Base-by-base conservation (phyloP, 306 rosid genomes). In the Gastrolobium bilobum region DNA sequence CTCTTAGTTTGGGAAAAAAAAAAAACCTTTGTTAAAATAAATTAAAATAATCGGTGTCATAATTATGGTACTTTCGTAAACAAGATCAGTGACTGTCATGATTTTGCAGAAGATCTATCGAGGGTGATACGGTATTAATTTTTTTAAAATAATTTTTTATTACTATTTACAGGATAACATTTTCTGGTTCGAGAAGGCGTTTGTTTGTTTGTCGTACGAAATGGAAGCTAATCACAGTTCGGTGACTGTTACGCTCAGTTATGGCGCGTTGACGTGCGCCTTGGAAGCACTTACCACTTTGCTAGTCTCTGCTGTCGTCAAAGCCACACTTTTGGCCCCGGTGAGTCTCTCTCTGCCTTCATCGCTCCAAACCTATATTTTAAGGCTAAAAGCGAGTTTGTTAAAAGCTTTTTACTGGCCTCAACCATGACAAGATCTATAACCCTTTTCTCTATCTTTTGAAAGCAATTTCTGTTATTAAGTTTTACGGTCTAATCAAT, bases 231-330 rank as follows among this genome's bases (percentile, higher is more conserved):
- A 83, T 37, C 76, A 82, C 40, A 79, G 83, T 75, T 84, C 86
- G 54, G 76, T 67, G 87, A 88, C 70, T 62, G 89, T 67, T 51
- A 76, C 82, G 86, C 84, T 83, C 66, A 66, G 67, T 87, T 47
- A 62, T 68, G 87, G 90, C 80, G 83, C 82, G 84, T 87, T 87
- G 78, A 77, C 90, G 68, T 79, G 86, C 91, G 96, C 92, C 39
- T 82, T 65, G 74, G 89, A 89, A 46, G 89, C 84, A 7, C 63
- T 91, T 20, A 83, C 81, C 5, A 85, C 91, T 77, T 67, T 89
- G 83, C 73, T 93, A n/a, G 76, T 86, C 70, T 87, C 97, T 61
- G 86, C 92, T 81, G 79, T 93, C 77, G 75, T 93, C 81, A 88
- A 85, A 79, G 71, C 83, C 84, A 86, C 87, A 31, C 90, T 86